Percentiles rank a stretch among this genome's conserved stretches.
phyloP scores from a whole-genome alignment of 495 filamentous ascomycete species.

The Thermochaetoides thermophila region DNA sequence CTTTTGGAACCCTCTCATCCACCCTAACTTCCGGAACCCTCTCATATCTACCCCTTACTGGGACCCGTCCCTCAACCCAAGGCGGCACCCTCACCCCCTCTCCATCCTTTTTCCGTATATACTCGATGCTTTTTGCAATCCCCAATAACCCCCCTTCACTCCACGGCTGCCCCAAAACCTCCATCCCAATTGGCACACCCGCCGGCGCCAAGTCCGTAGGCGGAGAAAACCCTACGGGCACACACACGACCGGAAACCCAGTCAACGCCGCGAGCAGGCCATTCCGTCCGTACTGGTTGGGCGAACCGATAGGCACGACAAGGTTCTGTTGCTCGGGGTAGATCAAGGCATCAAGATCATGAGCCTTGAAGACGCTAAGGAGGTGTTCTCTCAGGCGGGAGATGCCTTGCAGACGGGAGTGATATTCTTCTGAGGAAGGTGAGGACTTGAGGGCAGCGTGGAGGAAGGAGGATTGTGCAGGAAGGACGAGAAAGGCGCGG shows the following conservation, averaged over 20 bases:
- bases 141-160: conserved; percentile 38
- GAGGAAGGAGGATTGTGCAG: conserved; percentile 38
- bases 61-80: conserved; percentile 3
- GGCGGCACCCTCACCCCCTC: conserved; percentile 23
- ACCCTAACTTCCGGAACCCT: too few species aligned
- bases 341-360: conserved; percentile 41
- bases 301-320: conserved; percentile 40
- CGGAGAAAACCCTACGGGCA: conserved; percentile 35
- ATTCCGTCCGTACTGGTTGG: conserved; percentile 43
- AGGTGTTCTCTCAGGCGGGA: conserved; percentile 31
- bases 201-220: conserved; percentile 29
- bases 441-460: conserved; percentile 33
- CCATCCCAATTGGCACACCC: conserved; percentile 50
- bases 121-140: too few species aligned
- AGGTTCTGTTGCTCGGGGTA: conserved; percentile 55
- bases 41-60: too few species aligned
- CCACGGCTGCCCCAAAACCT: conserved; percentile 43
- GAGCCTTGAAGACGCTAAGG: conserved; percentile 28
- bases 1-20: too few species aligned
- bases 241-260: conserved; percentile 45
- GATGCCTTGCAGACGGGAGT: conserved; percentile 27
- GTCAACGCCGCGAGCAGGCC: conserved; percentile 51
- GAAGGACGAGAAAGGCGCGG: conserved; percentile 39
- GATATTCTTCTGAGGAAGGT: conserved; percentile 31
- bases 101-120: too few species aligned